Percentiles rank a stretch among this genome's conserved stretches.
These are phyloP conservation scores for Leccinum boreale DNA, from an alignment of 768 basidiomycete species.

Conservation along the genomic window DNA sequence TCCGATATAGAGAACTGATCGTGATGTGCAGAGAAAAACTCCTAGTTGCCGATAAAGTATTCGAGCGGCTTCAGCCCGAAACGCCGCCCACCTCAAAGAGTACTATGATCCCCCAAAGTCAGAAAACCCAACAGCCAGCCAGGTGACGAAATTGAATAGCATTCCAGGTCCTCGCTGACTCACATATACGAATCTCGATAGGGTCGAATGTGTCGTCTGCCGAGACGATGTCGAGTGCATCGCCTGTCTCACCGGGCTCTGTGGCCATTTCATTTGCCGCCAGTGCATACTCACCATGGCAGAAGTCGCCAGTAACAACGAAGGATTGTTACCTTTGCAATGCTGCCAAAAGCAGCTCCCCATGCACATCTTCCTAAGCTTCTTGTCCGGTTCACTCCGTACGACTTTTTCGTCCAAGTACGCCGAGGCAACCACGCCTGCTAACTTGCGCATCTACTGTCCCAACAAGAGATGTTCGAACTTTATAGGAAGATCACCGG, in stretches of 20 bases:
- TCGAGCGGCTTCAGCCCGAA: not conserved
- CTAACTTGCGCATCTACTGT: constrained; percentile 47
- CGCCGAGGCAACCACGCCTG: constrained; percentile 44
- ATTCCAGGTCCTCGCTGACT: not conserved
- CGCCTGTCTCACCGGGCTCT: constrained; percentile 35
- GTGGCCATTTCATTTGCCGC: constrained; percentile 48
- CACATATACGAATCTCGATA: not conserved
- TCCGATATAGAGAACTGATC: not conserved
- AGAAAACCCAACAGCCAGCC: not conserved
- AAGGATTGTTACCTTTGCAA: constrained; percentile 48
- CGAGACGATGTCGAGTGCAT: constrained; percentile 27
- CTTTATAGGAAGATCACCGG: constrained; percentile 45
- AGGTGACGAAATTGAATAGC: not conserved
- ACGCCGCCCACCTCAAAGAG: not conserved
- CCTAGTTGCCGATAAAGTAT: constrained; percentile 4
- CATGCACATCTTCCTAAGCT: constrained; percentile 23
- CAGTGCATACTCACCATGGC: constrained; percentile 43
- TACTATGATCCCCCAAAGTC: too few relatives aligned
- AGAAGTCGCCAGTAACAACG: constrained; percentile 41
- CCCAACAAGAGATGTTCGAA: constrained; percentile 44
- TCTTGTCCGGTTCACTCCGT: constrained; percentile 31
- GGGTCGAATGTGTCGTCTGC: constrained; percentile 40
- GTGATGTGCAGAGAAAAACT: constrained; percentile 7
- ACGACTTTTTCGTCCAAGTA: constrained; percentile 40
- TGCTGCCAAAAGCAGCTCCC: constrained; percentile 46